Evolutionary conservation across 2,329 filamentous ascomycete genomes (phyloP).

Genomic region (Camillea tinctor): DNA sequence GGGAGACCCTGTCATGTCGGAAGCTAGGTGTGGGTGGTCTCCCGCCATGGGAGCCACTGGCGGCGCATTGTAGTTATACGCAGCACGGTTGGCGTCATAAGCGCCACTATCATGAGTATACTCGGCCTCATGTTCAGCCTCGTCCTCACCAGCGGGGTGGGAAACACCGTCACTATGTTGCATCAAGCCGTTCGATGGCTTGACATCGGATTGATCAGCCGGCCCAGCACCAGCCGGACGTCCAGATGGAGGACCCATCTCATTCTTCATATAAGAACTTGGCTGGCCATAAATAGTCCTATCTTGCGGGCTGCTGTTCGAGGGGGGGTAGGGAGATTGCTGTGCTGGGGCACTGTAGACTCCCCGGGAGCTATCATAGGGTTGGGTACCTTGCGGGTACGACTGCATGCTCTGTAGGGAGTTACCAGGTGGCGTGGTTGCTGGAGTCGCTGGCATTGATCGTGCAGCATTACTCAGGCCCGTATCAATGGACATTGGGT

Average conservation of each 20-base stretch:
- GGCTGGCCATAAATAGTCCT: constrained; percentile 65
- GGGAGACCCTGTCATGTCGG: constrained; percentile 81
- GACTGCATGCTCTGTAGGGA: constrained; percentile 74
- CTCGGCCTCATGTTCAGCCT: constrained; percentile 74
- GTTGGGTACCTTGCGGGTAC: constrained; percentile 67
- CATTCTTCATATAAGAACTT: constrained; percentile 72
- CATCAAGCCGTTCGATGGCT: constrained; percentile 66
- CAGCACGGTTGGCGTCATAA: constrained; percentile 69
- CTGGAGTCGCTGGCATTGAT: constrained; percentile 88
- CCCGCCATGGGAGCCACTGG: constrained; percentile 64
- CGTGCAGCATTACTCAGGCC: constrained; percentile 69
- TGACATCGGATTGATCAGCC: constrained; percentile 64
- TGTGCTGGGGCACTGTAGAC: constrained; percentile 70
- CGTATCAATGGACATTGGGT: constrained; percentile 79
- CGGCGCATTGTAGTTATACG: constrained; percentile 76
- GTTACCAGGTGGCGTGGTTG: constrained; percentile 81
- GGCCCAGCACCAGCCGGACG: constrained; percentile 57
- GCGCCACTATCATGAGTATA: constrained; percentile 81
- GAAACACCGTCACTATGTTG: constrained; percentile 54
- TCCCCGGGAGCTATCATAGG: constrained; percentile 74
- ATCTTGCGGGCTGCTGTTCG: constrained; percentile 58
- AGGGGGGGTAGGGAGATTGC: constrained; percentile 69
- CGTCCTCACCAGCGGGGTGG: constrained; percentile 59
- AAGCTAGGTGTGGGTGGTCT: constrained; percentile 74
- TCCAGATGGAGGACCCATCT: constrained; percentile 80